Evolutionary conservation across 495 filamentous ascomycete species (phyloP).

Genomic region (Trichoderma reesei): DNA sequence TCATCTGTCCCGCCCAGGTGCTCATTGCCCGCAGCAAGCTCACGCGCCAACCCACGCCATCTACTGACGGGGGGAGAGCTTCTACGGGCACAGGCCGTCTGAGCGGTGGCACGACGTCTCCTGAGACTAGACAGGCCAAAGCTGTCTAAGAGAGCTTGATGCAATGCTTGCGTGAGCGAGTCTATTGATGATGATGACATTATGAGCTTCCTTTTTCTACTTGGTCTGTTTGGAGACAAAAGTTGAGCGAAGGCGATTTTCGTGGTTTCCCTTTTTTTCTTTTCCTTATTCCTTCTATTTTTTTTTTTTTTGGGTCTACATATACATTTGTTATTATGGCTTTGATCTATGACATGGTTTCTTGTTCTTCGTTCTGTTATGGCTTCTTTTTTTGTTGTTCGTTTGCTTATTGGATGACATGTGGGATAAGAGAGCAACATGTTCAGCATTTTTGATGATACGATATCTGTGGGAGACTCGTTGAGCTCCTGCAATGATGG

Average conservation of each 20-base stretch:
- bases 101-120: neutral
- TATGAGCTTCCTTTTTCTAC: neutral
- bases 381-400: neutral
- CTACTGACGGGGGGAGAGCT: conserved; percentile 19
- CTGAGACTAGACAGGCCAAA: neutral
- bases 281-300: neutral
- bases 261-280: neutral
- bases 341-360: neutral
- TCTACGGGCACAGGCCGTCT: conserved; percentile 9
- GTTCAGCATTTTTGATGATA: conserved; percentile 3
- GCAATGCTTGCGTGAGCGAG: no score
- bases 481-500: neutral
- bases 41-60: conserved; percentile 15
- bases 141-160: neutral
- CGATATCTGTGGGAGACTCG: neutral
- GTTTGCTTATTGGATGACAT: neutral
- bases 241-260: neutral
- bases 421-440: neutral
- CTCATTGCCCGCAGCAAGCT: conserved; percentile 43
- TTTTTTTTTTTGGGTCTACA: neutral
- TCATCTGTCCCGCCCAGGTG: conserved; percentile 89
- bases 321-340: neutral
- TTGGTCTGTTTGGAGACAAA: neutral
- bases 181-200: neutral
- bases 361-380: neutral